Base-by-base conservation (phyloP, 2,329 filamentous ascomycete species). In the Neoascochyta sp. region DNA sequence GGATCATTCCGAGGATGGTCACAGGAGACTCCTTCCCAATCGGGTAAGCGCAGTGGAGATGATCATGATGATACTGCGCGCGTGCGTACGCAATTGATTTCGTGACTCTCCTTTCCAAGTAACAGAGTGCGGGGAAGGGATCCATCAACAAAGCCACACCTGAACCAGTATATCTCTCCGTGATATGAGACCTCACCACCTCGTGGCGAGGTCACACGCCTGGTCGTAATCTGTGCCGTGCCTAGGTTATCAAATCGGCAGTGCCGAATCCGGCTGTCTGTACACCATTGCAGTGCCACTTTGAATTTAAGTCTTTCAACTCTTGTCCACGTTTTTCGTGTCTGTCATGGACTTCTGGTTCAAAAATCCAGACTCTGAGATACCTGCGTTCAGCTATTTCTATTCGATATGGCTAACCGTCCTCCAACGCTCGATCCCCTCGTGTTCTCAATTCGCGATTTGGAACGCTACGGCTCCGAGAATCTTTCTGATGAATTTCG, bases 401-500 rank as follows among this genome's bases (percentile, higher is more conserved):
- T 6, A 10, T 3, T 14, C 5, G 10, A 26, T 9, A 45, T 50
- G 46, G 44, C 46, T 9, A 50, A 50, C 20, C 41, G 46, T 9
- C 36, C 42, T 20, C 22, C 35, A 16, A 32, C 36, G n/a, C 29
- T 46, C n/a, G 44, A 50, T 32, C 23, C 42, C 16, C 31, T 41
- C 7, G 44, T 50, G 4, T 46, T 42, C 21, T 47, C 41, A 4
- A 45, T 49, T 14, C 32, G 22, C 3, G 45, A 49, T 22, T 34
- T 49, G 10, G 66, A 69, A 46, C 52, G 49, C 15, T 27, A 54
- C 25, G 68, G 60, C 9, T 60, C 59, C 29, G 53, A 54, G 12
- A 64, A 55, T 22, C 52, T 71, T 18, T 57, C 66, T 1, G 57
- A 54, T 12, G 65, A 64, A 58, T 58, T 62, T 16, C 43, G 35